Evolutionary conservation across 805 yeast species (phyloP), one percentile per base, ranked within the genome.

Genomic region (Yamadazyma takamatsuzukensis): DNA sequence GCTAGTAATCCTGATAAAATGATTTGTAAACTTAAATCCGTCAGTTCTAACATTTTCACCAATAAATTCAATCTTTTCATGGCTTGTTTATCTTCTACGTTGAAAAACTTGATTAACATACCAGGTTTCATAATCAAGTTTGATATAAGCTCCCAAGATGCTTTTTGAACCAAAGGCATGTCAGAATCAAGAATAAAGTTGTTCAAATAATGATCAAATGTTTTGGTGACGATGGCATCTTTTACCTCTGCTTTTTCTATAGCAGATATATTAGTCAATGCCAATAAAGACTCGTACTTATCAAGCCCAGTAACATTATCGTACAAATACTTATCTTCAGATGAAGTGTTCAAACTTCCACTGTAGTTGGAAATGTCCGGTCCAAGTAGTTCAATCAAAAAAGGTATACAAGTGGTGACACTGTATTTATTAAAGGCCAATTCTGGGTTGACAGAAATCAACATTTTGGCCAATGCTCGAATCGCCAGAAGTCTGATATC

Each of bases 181-280:
- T 74, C 70, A 1, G 58, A 38, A 8, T 64, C 69, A 6, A 63
- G 37, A 8, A 65, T 53, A 30, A 63, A 56, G 19, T 69, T 67
- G 36, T 73, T 66, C 13, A 74, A 51, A 30, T 47, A 51, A 38
- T 70, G 75, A 10, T 80, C 62, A 17, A 62, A 63, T 1, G 64
- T 45, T 72, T 79, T 76, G 30, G 66, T 59, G 5, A 60, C 51
- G 3, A 61, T 53, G 27, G 57, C 52, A 4, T 68, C 57, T 9
- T 53, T 61, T 17, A 69, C 56, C 7, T 68, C 65, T 10, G 53
- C 54, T 10, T 35, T 30, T 8, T 61, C 62, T 2, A 66, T 38
- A 0, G 85, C 68, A 0, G 86, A 73, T 6, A 81, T 43, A 52
- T 83, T 84, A 1, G 90, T 83, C 18, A 83, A 62, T 0, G 89